Conservation (phyloP, 2,329 filamentous ascomycete genomes). For the Aspergillus novoparasiticus region DNA sequence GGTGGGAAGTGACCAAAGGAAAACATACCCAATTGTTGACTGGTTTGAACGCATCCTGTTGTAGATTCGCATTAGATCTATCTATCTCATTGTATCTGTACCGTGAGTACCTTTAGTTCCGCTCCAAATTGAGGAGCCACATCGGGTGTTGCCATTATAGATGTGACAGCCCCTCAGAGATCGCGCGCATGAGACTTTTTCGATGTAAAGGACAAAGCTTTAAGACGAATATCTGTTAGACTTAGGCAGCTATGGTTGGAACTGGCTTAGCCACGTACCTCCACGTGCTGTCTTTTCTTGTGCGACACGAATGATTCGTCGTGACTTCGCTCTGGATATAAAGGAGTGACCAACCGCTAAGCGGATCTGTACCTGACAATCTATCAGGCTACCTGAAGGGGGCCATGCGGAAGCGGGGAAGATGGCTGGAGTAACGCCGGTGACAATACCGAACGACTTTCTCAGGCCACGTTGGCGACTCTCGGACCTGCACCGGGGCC, state of each 20-base stretch:
- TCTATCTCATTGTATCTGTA: background rate
- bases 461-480: constrained; percentile 21
- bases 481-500: constrained; percentile 1
- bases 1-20: constrained; percentile 12
- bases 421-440: constrained; percentile 25
- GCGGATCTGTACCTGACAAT: constrained; percentile 5
- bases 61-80: background rate
- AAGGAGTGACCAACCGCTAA: constrained; percentile 1
- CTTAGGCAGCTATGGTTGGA: background rate
- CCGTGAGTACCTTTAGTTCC: constrained; percentile 76
- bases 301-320: background rate
- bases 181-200: constrained; percentile 28
- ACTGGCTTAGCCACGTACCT: constrained; percentile 4
- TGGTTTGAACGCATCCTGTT: constrained; percentile 91
- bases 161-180: constrained; percentile 17
- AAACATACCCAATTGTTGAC: constrained; percentile 79
- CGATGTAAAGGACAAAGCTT: background rate
- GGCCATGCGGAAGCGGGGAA: constrained; percentile 28
- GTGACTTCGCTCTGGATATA: background rate
- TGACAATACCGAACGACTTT: constrained; percentile 32
- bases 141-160: constrained; percentile 77
- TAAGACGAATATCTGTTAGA: constrained; percentile 6
- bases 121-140: constrained; percentile 84
- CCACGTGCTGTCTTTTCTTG: constrained; percentile 5
- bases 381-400: background rate